Evolutionary conservation across 441 rosid genomes (phyloP).

Genomic region (Flueggea neowawraea): DNA sequence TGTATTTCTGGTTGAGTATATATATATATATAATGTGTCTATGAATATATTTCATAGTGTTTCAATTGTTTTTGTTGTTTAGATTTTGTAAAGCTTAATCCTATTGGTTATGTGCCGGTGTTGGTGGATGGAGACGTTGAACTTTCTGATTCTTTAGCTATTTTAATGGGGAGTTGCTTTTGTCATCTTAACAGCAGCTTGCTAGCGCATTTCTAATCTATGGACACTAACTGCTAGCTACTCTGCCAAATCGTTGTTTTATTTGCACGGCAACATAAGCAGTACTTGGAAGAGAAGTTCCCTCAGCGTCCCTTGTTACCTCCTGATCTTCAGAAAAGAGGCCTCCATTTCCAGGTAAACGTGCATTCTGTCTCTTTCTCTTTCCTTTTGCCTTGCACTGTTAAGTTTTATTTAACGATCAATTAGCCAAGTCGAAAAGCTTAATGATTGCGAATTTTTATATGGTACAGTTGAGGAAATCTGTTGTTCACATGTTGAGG

Average conservation of each 20-base stretch:
- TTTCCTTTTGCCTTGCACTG: neutral
- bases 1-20: neutral
- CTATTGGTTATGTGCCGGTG: conserved; percentile 73
- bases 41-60: no score
- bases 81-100: conserved; percentile 73
- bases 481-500: neutral
- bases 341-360: conserved; percentile 64
- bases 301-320: conserved; percentile 73
- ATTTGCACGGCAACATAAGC: neutral
- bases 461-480: no score
- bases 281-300: conserved; percentile 87
- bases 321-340: conserved; percentile 49
- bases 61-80: neutral
- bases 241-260: neutral
- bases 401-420: neutral
- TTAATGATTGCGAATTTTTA: no score
- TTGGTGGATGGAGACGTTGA: conserved; percentile 74
- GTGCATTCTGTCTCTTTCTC: neutral
- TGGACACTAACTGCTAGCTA: no score
- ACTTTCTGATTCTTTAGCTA: conserved; percentile 75
- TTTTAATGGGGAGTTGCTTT: conserved; percentile 43
- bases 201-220: no score
- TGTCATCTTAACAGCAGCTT: neutral
- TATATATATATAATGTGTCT: no score
- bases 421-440: no score